A percentile compares a stretch with the other conserved stretches of the same genome.
Conservation (phyloP, 2,329 filamentous ascomycete genomes). For the Neoscytalidium dimidiatum region DNA sequence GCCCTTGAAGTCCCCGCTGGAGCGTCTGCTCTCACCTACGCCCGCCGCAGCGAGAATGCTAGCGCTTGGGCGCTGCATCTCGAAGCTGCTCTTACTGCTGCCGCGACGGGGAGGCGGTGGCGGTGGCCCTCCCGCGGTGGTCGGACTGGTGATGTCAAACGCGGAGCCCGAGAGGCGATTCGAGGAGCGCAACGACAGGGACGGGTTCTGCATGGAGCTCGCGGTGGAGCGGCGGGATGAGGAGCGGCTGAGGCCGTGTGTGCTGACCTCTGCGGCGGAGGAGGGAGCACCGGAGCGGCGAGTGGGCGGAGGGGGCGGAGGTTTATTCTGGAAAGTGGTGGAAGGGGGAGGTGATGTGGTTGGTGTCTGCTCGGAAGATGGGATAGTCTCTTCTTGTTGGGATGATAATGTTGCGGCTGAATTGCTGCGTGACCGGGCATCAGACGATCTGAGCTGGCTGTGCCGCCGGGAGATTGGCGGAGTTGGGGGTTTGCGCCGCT, state of each 20-base stretch:
- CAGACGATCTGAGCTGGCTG: conserved; percentile 34
- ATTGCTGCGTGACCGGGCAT: conserved; percentile 36
- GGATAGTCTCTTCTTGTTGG: conserved; percentile 23
- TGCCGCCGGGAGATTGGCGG: conserved; percentile 34
- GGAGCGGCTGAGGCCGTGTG: conserved; percentile 8
- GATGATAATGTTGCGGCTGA: conserved; percentile 39
- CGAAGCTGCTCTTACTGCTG: conserved; percentile 19
- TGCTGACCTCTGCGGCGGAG: background rate
- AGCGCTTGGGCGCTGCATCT: conserved; percentile 11
- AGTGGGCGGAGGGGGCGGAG: conserved; percentile 12
- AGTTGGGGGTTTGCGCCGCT: conserved; percentile 24
- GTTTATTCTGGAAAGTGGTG: background rate
- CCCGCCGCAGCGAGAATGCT: background rate
- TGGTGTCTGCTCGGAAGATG: background rate
- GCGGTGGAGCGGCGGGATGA: conserved; percentile 17
- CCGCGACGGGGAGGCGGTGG: conserved; percentile 15
- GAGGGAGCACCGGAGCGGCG: conserved; percentile 16
- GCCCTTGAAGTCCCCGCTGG: background rate
- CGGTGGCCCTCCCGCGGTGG: background rate
- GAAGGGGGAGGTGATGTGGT: background rate
- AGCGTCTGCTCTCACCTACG: background rate
- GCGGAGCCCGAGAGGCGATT: conserved; percentile 16
- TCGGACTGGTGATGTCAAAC: conserved; percentile 3
- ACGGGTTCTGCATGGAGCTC: conserved; percentile 11
- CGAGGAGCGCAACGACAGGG: background rate